Evolutionary conservation across 768 basidiomycete genomes (phyloP).

Genomic region (Lentinula guzmanii): DNA sequence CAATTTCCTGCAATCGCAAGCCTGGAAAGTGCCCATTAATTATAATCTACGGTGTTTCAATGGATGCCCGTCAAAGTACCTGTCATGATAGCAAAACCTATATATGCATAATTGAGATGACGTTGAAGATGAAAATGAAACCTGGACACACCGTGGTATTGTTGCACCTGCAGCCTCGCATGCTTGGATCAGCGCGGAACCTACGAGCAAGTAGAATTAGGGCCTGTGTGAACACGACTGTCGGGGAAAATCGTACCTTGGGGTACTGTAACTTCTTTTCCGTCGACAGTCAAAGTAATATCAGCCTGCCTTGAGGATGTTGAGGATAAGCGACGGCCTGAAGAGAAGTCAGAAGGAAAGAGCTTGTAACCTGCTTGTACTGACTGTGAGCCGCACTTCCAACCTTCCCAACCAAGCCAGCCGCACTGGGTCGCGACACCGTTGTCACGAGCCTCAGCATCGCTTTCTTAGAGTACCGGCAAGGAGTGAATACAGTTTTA

Average conservation of each 20-base stretch:
- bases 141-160: slow-evolving; percentile 59
- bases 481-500: background rate
- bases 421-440: slow-evolving; percentile 51
- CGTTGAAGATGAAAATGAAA: slow-evolving; percentile 11
- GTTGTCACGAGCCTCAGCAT: slow-evolving; percentile 70
- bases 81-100: slow-evolving; percentile 85
- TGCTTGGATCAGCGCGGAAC: slow-evolving; percentile 94
- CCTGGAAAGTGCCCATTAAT: slow-evolving; percentile 28
- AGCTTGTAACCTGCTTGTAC: background rate
- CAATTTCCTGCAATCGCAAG: slow-evolving; percentile 98
- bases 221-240: slow-evolving; percentile 7
- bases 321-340: slow-evolving; percentile 62
- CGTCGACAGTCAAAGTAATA: slow-evolving; percentile 92
- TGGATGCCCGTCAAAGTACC: slow-evolving; percentile 74
- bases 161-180: slow-evolving; percentile 85
- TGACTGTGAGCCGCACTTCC: slow-evolving; percentile 24
- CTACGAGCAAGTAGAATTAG: slow-evolving; percentile 29
- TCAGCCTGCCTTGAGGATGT: slow-evolving; percentile 64
- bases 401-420: slow-evolving; percentile 67
- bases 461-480: background rate
- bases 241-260: slow-evolving; percentile 60
- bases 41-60: background rate
- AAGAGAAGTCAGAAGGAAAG: background rate
- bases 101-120: slow-evolving; percentile 13
- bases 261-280: slow-evolving; percentile 95